Base-by-base conservation (phyloP, 2,329 filamentous ascomycete genomes). In the Malbranchea zuffiana region DNA sequence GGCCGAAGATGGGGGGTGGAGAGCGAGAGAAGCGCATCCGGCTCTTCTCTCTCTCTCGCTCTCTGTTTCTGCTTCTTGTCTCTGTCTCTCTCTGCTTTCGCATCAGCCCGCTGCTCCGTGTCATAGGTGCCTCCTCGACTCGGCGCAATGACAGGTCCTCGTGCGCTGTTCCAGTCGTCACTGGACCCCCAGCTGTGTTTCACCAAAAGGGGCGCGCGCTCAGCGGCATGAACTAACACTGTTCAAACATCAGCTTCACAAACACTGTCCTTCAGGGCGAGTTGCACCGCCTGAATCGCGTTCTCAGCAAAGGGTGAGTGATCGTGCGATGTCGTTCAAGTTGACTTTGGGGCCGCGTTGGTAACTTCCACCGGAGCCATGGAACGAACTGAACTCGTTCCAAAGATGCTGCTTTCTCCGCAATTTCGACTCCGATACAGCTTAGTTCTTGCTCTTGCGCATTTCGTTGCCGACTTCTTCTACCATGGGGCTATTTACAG, bases 131-230 rank as follows among this genome's bases (percentile, higher is more conserved):
- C 8, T 8, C 12, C 8, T 7, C 27, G 8, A n/a, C 12, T n/a
- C 27, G 17, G 8, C 27, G 26, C 28, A 32, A 38, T 26, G 35
- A 38, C 35, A 32, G 28, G 35, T 23, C 15, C 28, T 38, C 35
- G 27, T 32, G 35, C 21, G 17, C 23, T 10, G 28, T 12, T 20
- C 34, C 21, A 13, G 12, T 27, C 7, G 19, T 34, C 32, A 34
- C 29, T 31, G 16, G 29, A 31, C 21, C 26, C 26, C 25, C 26
- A 4, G 26, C 21, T 32, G 35, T 38, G 32, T 38, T n/a, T n/a
- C n/a, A n/a, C n/a, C n/a, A n/a, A n/a, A n/a, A n/a, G n/a, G n/a
- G n/a, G n/a, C n/a, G 15, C 25, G n/a, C 25, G 25, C 15, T 27
- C 11, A 16, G 27, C 8, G 27, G 27, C n/a, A 29, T 7, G 27